phyloP scores from a whole-genome alignment of 2,329 filamentous ascomycete species.

The Epichloe festucae region DNA sequence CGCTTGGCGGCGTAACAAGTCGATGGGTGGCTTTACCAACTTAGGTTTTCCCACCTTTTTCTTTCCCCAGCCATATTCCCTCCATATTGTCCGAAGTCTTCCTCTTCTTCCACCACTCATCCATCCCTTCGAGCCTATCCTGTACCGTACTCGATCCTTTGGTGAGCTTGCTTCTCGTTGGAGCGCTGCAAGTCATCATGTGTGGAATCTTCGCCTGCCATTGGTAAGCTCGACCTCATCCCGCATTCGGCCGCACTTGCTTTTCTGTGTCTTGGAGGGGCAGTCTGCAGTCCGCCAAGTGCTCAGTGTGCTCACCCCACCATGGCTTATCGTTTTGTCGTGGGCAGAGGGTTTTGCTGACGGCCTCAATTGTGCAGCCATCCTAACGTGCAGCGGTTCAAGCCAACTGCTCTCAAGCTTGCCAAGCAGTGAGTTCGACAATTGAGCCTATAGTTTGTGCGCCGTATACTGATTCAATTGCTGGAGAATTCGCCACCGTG shows the following conservation, averaged over 20 bases:
- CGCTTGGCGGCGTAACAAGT: neutral
- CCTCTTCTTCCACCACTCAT: neutral
- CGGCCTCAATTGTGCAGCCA: slow-evolving; percentile 39
- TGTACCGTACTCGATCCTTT: neutral
- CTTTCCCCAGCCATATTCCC: neutral
- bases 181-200: slow-evolving; percentile 45
- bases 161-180: neutral
- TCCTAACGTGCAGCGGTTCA: slow-evolving; percentile 91
- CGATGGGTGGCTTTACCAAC: neutral
- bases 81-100: no score
- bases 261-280: slow-evolving; percentile 15
- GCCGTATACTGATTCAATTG: slow-evolving; percentile 5
- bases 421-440: slow-evolving; percentile 67
- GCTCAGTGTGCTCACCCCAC: slow-evolving; percentile 16
- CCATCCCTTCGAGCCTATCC: neutral
- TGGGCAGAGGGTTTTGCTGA: slow-evolving; percentile 2
- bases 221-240: slow-evolving; percentile 42
- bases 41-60: neutral
- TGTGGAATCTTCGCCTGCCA: slow-evolving; percentile 97
- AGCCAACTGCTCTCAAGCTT: slow-evolving; percentile 85
- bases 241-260: neutral
- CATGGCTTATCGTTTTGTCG: slow-evolving; percentile 7
- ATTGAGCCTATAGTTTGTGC: neutral
- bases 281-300: neutral
- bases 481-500: slow-evolving; percentile 77